Base-by-base conservation (phyloP, 2,329 filamentous ascomycete species). In the Trichoderma gracile region DNA sequence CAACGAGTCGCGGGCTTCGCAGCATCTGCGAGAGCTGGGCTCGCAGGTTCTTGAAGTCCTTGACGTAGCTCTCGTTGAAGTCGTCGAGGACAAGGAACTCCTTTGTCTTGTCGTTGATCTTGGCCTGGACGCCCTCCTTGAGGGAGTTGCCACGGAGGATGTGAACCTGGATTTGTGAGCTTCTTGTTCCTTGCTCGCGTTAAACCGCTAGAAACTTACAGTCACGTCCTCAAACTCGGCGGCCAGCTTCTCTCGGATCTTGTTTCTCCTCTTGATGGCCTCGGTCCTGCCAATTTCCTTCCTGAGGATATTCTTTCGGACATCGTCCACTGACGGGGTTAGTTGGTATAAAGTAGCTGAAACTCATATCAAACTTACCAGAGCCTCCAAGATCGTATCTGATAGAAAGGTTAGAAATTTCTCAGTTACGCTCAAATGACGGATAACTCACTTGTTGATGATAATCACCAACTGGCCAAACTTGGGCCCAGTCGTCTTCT, bases 381-480 rank as follows among this genome's bases (percentile, higher is more conserved):
- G 46, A 53, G 17, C 59, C 59, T 46, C 59, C 59, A 54, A 62
- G 59, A 54, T 62, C 59, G 19, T 62, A 62, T n/a, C 58, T 61
- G 9, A 27, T 50, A n/a, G 33, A 33, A 21, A 1, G 30, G 47
- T 61, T 33, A 61, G 47, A 43, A 9, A 2, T 6, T 3, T 45
- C 25, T 30, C 38, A 23, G 33, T 12, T 3, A 15, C 52, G 21
- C 5, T 1, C 14, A 1, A 14, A 6, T 9, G 30, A 33, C 2
- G 2, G 12, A 3, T 10, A 23, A 61, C 58, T 61, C 58, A 61
- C 59, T 62, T 62, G 40, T 62, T 62, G 25, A 62, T 62, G 1
- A 62, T 62, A 5, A 62, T 62, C 40, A 62, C 59, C 42, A 62
- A 30, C 27, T 62, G 59, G 8, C 59, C 59, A n/a, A 62, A 62